Evolutionary conservation across 2,329 filamentous ascomycete genomes (phyloP), one percentile per base, ranked within the genome.

Genomic region (Chaetomiaceae sp.): DNA sequence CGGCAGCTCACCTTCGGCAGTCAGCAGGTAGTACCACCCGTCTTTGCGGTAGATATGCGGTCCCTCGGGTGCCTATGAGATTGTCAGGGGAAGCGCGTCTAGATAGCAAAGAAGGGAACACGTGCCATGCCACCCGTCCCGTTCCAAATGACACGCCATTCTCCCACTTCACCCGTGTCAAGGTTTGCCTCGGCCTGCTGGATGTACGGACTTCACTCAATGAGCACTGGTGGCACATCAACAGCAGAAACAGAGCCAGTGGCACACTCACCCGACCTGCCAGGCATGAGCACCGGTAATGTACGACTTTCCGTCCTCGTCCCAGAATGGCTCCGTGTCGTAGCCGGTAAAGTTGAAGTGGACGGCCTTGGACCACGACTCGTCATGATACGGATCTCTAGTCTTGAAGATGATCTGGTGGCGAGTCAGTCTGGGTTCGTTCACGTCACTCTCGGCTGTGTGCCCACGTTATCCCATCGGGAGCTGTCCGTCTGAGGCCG

Each of bases 291-390:
- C 57, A 14, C 54, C 55, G 5, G 40, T 57, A 23, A 79, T 71
- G 50, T 81, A 82, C 0, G 72, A 66, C 50, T 70, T 75, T 1
- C 78, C 79, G 41, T 82, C 73, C 1, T 73, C 71, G 44, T 82
- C 75, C 74, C 77, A 82, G 57, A 79, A 78, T 7, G 74, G 70
- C 30, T 71, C 73, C 0, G 78, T 75, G 47, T 83, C 80, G 46
- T 78, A 77, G 1, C 74, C 75, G 8, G 68, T 64, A 38, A 76
- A 75, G 12, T 73, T 66, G 56, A 77, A 78, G 45, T 73, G 69
- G 0, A 74, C 59, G 0, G 77, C 71, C 46, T 75, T 66, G 0
- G 70, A 70, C 76, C 77, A 81, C 0, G 73, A 64, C 12, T 54
- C 37, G 5, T 66, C 60, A 34, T 73, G 62, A 56, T 67, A 77